Evolutionary conservation across 192 early-diverging fungal genomes (phyloP).

Genomic region (Entophlyctis luteolus): DNA sequence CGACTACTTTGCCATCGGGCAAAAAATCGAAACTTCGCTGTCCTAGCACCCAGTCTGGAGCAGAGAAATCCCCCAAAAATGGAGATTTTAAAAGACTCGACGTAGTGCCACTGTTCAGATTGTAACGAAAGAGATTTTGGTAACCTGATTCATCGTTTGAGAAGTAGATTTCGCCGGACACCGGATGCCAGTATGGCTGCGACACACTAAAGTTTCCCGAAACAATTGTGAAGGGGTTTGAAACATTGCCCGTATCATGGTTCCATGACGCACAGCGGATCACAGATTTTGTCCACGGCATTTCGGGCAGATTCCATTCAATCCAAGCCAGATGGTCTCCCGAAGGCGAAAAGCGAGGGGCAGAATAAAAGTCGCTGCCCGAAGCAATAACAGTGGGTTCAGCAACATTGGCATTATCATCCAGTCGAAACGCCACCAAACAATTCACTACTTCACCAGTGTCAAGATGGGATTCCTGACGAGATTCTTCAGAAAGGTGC

Average conservation of each 20-base stretch:
- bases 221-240: constrained; percentile 20
- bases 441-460: constrained; percentile 54
- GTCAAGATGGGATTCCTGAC: constrained; percentile 67
- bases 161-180: constrained; percentile 58
- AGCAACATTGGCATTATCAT: too few relatives aligned
- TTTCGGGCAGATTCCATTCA: constrained; percentile 70
- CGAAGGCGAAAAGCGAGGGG: constrained; percentile 52
- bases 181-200: constrained; percentile 56
- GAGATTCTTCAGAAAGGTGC: too few relatives aligned
- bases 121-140: constrained; percentile 65
- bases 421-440: constrained; percentile 58
- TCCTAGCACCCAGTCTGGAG: constrained; percentile 45
- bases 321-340: constrained; percentile 56
- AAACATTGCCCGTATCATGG: neutral
- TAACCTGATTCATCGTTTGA: constrained; percentile 66
- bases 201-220: constrained; percentile 42
- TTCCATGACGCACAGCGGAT: constrained; percentile 45
- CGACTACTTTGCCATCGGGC: constrained; percentile 29
- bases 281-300: constrained; percentile 75
- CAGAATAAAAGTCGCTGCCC: constrained; percentile 64
- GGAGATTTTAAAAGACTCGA: constrained; percentile 33
- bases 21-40: constrained; percentile 27
- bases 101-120: constrained; percentile 5
- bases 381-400: constrained; percentile 47
- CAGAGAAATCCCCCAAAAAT: constrained; percentile 62